Evolutionary conservation across 805 yeast species (phyloP).

Genomic region (Wickerhamiella cacticola): DNA sequence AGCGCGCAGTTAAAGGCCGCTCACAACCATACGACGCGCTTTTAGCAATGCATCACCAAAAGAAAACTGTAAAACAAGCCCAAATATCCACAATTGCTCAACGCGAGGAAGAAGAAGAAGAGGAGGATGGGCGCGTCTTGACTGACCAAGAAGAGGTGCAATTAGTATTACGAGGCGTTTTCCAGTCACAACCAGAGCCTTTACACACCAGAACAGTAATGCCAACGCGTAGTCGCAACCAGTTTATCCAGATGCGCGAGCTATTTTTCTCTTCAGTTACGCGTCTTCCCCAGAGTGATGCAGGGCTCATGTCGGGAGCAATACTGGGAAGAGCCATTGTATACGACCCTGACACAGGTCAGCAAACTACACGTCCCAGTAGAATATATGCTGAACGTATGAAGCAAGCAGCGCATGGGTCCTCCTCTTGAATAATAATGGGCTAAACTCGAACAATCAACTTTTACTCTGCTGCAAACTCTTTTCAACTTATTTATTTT

Average conservation of each 20-base stretch:
- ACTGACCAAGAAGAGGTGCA: conserved; percentile 87
- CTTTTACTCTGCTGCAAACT: too few relatives aligned
- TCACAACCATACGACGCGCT: conserved; percentile 84
- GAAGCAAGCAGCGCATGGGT: not conserved
- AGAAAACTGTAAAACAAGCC: conserved; percentile 64
- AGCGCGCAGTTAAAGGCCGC: conserved; percentile 87
- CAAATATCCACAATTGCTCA: conserved; percentile 25
- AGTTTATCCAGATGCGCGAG: conserved; percentile 71
- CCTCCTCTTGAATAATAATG: not conserved
- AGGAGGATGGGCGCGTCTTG: conserved; percentile 28
- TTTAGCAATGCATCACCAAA: conserved; percentile 78
- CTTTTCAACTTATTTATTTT: too few relatives aligned
- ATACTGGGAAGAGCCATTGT: conserved; percentile 28
- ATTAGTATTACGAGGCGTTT: conserved; percentile 73
- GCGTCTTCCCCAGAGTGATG: conserved; percentile 33
- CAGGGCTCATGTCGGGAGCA: conserved; percentile 23
- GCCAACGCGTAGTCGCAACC: conserved; percentile 56
- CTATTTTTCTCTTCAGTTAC: conserved; percentile 71
- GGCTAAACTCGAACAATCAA: too few relatives aligned
- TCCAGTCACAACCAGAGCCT: conserved; percentile 67
- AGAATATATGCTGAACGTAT: conserved; percentile 15
- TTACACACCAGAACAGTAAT: conserved; percentile 54
- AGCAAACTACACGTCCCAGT: conserved; percentile 26
- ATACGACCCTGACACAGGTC: conserved; percentile 24
- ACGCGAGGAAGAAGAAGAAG: conserved; percentile 27